Evolutionary conservation across 441 rosid species (phyloP).

Genomic region (Cnidoscolus chayamansa): DNA sequence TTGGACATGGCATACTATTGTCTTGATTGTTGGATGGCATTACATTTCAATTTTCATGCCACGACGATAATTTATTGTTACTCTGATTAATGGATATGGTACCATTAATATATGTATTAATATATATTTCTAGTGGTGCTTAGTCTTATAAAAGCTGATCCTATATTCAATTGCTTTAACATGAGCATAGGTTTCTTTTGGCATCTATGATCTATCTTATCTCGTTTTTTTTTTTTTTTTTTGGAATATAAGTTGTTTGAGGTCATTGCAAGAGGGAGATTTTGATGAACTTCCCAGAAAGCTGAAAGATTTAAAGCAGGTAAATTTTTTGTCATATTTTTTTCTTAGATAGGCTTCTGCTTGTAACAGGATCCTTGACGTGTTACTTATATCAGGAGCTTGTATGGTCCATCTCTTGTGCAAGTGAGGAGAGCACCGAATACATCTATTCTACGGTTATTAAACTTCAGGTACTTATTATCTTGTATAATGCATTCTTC

Average conservation of each 20-base stretch:
- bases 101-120: slow-evolving; percentile 1
- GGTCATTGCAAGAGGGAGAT: slow-evolving; percentile 88
- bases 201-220: slow-evolving; percentile 6
- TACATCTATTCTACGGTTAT: slow-evolving; percentile 72
- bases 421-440: slow-evolving; percentile 92
- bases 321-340: slow-evolving; percentile 25
- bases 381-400: slow-evolving; percentile 57
- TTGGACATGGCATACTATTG: background rate
- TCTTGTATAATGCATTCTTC: slow-evolving; percentile 15
- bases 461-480: slow-evolving; percentile 73
- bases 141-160: background rate
- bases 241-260: slow-evolving; percentile 65
- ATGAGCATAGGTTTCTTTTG: background rate
- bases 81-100: background rate
- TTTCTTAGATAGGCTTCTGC: slow-evolving; percentile 19
- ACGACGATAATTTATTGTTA: background rate
- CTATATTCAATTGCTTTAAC: background rate
- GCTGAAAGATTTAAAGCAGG: slow-evolving; percentile 74
- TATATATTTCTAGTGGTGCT: background rate
- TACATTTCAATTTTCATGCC: background rate
- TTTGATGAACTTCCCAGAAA: slow-evolving; percentile 58
- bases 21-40: background rate
- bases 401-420: slow-evolving; percentile 63
- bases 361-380: slow-evolving; percentile 17
- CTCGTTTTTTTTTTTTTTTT: slow-evolving; percentile 22